phyloP scores from a whole-genome alignment of 345 rosid genomes.

The Raphanus sativus region DNA sequence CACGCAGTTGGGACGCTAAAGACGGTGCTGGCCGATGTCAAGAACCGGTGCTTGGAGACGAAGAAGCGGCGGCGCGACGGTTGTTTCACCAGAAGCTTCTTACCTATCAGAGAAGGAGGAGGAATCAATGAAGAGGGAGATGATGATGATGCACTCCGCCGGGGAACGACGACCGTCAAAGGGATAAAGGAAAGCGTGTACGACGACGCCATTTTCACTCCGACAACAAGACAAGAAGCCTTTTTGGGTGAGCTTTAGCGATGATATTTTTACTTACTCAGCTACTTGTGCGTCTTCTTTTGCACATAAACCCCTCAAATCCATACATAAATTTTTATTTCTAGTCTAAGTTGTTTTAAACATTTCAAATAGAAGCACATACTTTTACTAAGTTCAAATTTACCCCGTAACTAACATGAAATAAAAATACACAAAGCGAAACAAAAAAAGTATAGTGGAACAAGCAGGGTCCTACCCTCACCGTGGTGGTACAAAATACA shows the following conservation, averaged over 20 bases:
- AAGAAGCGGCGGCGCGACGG: slow-evolving; percentile 38
- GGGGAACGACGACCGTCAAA: slow-evolving; percentile 30
- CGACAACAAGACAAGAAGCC: background rate
- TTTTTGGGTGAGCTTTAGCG: background rate
- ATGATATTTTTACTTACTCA: background rate
- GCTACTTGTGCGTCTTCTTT: background rate
- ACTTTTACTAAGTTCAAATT: background rate
- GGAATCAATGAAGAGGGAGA: slow-evolving; percentile 29
- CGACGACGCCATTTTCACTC: slow-evolving; percentile 53
- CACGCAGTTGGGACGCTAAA: slow-evolving; percentile 71
- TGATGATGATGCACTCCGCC: slow-evolving; percentile 23
- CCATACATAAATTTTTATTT: background rate
- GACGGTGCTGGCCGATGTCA: slow-evolving; percentile 46
- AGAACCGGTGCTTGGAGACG: slow-evolving; percentile 39
- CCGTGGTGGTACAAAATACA: background rate
- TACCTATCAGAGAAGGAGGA: slow-evolving; percentile 44
- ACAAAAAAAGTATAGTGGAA: background rate
- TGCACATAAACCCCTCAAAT: background rate
- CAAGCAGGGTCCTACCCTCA: background rate
- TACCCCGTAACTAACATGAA: background rate
- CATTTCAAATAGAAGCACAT: background rate
- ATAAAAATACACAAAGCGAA: background rate
- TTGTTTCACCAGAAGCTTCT: slow-evolving; percentile 41
- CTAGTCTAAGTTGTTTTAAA: background rate
- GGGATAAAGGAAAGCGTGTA: slow-evolving; percentile 50